Base-by-base conservation (phyloP, 306 rosid species). In the Hippophae rhamnoides region DNA sequence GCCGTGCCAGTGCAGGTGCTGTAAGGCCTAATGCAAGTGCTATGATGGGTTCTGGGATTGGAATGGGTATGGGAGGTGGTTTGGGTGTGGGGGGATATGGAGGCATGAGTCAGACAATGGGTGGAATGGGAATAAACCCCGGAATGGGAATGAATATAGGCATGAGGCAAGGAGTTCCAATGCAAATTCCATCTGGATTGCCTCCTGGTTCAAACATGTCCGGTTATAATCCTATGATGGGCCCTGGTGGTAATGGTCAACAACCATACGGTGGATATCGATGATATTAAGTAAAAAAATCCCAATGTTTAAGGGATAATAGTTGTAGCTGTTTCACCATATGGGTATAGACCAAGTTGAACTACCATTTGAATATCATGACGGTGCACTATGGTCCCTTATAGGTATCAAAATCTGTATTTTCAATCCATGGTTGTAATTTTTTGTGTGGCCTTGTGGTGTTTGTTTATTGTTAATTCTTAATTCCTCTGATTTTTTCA, bases 11-110 rank as follows among this genome's bases (percentile, higher is more conserved):
- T 71, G 94, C 82, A 0, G 53, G 78, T 68, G 75, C 76, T 51
- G 67, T 82, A 14, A 79, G 89, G 69, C 52, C 82, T 52, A 43
- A 31, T 1, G 38, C 38, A 31, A 31, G 5, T 4, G 5, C 38
- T 31, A 77, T 82, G 95, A 69, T 78, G 81, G 90, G 89, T 66
- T 66, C 88, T 76, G 82, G 82, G 1, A 76, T 82, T 86, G 84
- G 83, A 0, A 72, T 79, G 82, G 55, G 40, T 50, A 58, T 62
- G 41, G 74, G 75, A 63, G 38, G 38, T 31, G 38, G 38, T 31
- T 31, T 0, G 5, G 38, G 38, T 31, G 5, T 31, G 38, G 38
- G 38, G 38, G 38, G 38, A 31, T 31, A 31, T 31, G 38, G 38
- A 31, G 38, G 38, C 38, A 31, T 31, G 38, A 31, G 38, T 31